These are phyloP conservation scores for Penicillium tannophilum DNA, from an alignment of 495 filamentous ascomycete species.

Conservation along the genomic window DNA sequence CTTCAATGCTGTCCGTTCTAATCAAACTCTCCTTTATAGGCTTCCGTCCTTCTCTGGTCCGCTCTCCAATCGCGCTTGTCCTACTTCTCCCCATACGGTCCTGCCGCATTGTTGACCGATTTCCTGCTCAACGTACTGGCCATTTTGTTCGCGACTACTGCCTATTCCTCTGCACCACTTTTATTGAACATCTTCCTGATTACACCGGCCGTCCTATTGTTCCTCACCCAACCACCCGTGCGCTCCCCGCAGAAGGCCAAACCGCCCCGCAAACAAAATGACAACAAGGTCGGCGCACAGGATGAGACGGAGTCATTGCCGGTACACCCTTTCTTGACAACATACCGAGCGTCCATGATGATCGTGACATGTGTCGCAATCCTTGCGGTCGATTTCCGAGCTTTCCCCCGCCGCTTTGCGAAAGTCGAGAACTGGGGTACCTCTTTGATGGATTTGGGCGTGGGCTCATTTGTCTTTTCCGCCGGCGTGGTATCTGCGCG, in stretches of 20 bases:
- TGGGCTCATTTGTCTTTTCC: constrained; percentile 97
- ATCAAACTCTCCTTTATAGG: constrained; percentile 46
- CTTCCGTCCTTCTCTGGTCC: constrained; percentile 84
- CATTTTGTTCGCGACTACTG: constrained; percentile 79
- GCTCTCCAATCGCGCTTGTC: constrained; percentile 82
- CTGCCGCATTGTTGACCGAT: constrained; percentile 70
- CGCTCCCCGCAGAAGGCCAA: constrained; percentile 55
- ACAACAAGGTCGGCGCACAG: constrained; percentile 28
- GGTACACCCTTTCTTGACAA: constrained; percentile 86
- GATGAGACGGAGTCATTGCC: constrained; percentile 58
- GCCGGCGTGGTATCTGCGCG: constrained; percentile 90
- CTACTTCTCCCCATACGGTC: constrained; percentile 77
- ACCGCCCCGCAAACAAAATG: constrained; percentile 52
- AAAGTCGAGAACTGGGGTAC: constrained; percentile 99
- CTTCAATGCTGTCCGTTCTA: neutral
- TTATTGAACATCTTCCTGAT: constrained; percentile 77
- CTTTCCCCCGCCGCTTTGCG: constrained; percentile 92
- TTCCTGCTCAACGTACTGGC: constrained; percentile 83
- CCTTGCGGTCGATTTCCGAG: constrained; percentile 91
- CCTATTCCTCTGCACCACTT: constrained; percentile 76
- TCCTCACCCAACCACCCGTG: constrained; percentile 48
- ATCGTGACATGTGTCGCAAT: constrained; percentile 91
- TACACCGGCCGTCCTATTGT: constrained; percentile 65
- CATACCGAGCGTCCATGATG: constrained; percentile 89
- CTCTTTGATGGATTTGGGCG: constrained; percentile 96